Base-by-base conservation (phyloP, 352 stramenopile species). In the Peronospora destructor region DNA sequence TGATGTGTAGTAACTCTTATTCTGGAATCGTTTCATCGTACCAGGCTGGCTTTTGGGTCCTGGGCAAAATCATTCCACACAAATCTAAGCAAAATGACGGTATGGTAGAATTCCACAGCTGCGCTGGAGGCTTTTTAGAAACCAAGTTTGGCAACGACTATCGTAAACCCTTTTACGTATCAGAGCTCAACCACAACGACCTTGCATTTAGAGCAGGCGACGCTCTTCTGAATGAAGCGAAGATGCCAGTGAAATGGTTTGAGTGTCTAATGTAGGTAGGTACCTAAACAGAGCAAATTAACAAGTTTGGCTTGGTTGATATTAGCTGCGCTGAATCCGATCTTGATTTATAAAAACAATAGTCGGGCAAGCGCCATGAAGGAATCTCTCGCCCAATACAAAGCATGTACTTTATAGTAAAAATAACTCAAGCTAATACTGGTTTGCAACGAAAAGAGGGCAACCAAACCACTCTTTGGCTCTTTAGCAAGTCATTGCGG, bases 241-340 rank as follows among this genome's bases (percentile, higher is more conserved):
- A 68, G 41, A 73, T 62, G 49, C 56, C 60, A 5, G 39, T 67
- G 12, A 73, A 65, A 41, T 68, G 59, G 66, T 71, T 71, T 19
- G 59, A 68, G 44, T 72, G 62, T 9, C 26, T 66, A 9, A 14
- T 60, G 12, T 59, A 56, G 23, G 23, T 26, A 6, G 23, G 23
- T 26, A 6, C 4, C 4, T 26, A 6, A 26, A 26, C 23, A 26
- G 23, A 26, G 23, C 5, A 26, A 3, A 26, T 21, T 21, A 21
- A 21, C 19, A 26, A 6, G 23, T 23, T 23, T 23, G 19, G 2
- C 19, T 23, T 23, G 1, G 3, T 23, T 23, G 1, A 23, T 23
- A 1, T 23, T 23, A 1, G 1, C 3, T 23, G 19, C 19, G 19
- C 19, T 23, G 19, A 23, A 23, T 23, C 3, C 3, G 19, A 23